Evolutionary conservation across 345 rosid species (phyloP).

Genomic region (Limnanthes douglasii): DNA sequence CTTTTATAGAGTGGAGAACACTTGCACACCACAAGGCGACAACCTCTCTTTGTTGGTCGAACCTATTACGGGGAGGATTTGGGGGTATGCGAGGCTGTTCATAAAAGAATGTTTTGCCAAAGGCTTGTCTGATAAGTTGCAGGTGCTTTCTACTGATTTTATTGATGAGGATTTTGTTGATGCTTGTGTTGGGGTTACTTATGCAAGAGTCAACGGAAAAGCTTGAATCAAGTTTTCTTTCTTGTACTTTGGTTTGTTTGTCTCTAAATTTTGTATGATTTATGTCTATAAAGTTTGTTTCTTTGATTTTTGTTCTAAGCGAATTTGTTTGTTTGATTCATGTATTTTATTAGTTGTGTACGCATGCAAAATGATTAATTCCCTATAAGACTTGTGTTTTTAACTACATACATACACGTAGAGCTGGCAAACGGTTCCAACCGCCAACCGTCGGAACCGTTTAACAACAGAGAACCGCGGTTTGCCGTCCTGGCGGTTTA

Average conservation of each 20-base stretch:
- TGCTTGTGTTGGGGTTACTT: conserved; percentile 63
- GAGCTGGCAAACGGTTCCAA: too few species aligned
- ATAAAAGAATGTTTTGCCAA: conserved; percentile 41
- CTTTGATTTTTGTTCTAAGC: too few species aligned
- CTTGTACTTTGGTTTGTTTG: neutral
- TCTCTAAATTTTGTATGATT: neutral
- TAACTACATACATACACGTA: too few species aligned
- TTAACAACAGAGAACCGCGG: too few species aligned
- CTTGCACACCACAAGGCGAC: conserved; percentile 67
- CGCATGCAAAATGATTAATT: too few species aligned
- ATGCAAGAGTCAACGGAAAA: conserved; percentile 49
- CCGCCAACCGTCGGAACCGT: too few species aligned
- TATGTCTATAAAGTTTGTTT: too few species aligned
- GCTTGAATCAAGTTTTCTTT: conserved; percentile 16
- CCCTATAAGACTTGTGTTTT: too few species aligned
- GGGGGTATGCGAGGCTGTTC: conserved; percentile 56
- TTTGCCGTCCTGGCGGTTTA: too few species aligned
- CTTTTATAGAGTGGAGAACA: conserved; percentile 83
- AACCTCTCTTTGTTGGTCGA: conserved; percentile 66
- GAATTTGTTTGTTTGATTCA: too few species aligned
- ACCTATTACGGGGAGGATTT: conserved; percentile 59
- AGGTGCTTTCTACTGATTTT: conserved; percentile 79
- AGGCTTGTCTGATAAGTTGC: conserved; percentile 48
- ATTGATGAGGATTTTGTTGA: conserved; percentile 80
- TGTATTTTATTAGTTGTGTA: too few species aligned